Base-by-base conservation (phyloP, 1,284 basidiomycete genomes). In the Takashimella tepidaria region DNA sequence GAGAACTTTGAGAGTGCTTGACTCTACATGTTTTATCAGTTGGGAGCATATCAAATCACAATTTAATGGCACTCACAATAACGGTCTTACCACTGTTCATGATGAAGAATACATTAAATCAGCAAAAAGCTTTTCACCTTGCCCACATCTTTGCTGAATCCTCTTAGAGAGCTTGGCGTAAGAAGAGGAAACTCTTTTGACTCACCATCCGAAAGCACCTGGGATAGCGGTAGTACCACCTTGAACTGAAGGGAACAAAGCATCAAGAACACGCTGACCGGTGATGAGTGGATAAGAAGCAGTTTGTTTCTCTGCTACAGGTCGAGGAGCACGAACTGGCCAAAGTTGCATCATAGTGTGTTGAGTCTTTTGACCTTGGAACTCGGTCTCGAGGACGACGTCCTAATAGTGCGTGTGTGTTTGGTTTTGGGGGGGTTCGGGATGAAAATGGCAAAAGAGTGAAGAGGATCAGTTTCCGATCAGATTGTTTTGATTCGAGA, bases 221-320 rank as follows among this genome's bases (percentile, higher is more conserved):
- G 96, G 96, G 74, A 98, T 99, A 59, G 95, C 92, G 5, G 96
- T 99, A 8, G 96, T 98, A 56, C 96, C 96, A 65, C 96, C 96
- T 79, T 98, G 96, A 3, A 98, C 93, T 76, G 92, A 95, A 80
- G 96, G 96, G 83, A 98, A 99, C 56, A 98, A 81, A 12, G 95
- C 91, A 70, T 99, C 95, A 53, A 99, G 80, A 59, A 99, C 92
- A 67, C 95, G 89, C 77, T 99, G 95, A 50, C 96, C 96, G 50
- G 96, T 99, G 53, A 95, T 80, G 21, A 99, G 81, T 27, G 96
- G 96, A 75, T 86, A 85, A 72, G 96, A 84, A 53, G 95, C 93
- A 5, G 88, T 93, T 65, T 91, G 83, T 79, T 98, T 98, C 79
- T 98, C 89, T 40, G 89, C 81, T 41, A 92, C 89, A 19, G 96